Conservation (phyloP, 2,329 filamentous ascomycete species). For the Curvularia sp. region DNA sequence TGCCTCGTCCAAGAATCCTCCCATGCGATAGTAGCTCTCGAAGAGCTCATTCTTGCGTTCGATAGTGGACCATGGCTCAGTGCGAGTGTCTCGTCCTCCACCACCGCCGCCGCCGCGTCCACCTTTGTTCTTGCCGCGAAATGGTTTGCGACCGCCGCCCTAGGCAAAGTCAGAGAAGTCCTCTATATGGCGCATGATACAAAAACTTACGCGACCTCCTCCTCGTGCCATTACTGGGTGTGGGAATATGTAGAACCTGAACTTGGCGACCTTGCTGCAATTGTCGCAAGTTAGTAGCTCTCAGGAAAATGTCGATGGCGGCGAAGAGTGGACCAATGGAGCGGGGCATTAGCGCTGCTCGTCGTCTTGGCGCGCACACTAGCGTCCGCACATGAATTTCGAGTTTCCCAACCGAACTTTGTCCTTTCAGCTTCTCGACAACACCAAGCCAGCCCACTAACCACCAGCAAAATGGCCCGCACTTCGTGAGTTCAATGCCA, state of each 20-base stretch:
- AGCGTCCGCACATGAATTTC: constrained; percentile 41
- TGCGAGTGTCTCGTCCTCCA: constrained; percentile 40
- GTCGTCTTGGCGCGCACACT: constrained; percentile 34
- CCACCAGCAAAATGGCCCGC: constrained; percentile 49
- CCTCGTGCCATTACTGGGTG: constrained; percentile 38
- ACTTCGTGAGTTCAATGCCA: constrained; percentile 39
- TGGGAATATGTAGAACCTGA: constrained; percentile 7
- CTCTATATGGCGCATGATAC: background rate
- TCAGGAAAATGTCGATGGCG: constrained; percentile 39
- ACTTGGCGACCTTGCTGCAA: constrained; percentile 21
- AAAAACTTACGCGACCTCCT: constrained; percentile 38
- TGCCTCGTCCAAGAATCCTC: constrained; percentile 74
- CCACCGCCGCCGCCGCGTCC: constrained; percentile 42
- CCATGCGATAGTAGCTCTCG: constrained; percentile 80
- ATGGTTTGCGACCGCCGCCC: constrained; percentile 42
- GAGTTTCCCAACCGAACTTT: constrained; percentile 22
- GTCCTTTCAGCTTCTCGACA: constrained; percentile 37
- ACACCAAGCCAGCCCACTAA: constrained; percentile 44
- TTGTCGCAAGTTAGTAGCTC: constrained; percentile 35
- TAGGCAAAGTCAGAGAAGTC: constrained; percentile 25
- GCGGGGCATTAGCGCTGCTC: constrained; percentile 14
- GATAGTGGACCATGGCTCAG: constrained; percentile 61
- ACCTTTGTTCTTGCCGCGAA: constrained; percentile 41
- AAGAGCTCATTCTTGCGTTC: constrained; percentile 83
- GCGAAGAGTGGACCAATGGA: constrained; percentile 17